Evolutionary conservation across 192 early-diverging fungal species (phyloP), one percentile per base, ranked within the genome.

Genomic region (Backusella circina): DNA sequence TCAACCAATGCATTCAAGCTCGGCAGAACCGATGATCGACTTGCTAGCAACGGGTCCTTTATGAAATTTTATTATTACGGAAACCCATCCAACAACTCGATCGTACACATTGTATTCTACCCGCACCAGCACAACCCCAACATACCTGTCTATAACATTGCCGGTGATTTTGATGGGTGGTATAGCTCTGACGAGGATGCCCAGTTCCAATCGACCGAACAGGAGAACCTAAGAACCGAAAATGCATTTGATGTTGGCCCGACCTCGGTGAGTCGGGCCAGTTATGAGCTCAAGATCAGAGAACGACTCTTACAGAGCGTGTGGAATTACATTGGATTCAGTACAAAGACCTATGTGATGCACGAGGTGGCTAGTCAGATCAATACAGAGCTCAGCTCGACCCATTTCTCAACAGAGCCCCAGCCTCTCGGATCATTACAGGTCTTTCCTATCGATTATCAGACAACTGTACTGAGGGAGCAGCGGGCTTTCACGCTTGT

Each of bases 41-140:
- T 67, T n/a, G 28, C 57, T 13, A 74, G 64, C 36, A 44, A 66
- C 41, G 73, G 73, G 5, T 66, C 64, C 2, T 67, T 38, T 8
- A n/a, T 74, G 12, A 39, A 74, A 28, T 74, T 74, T 66, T 74
- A 74, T 39, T 74, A 74, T 37, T 74, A 74, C 50, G 73, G 73
- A 21, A 23, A 66, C 16, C 61, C 64, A n/a, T 66, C 73, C 12
- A 74, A 74, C 18, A 26, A 66, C 2, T 74, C 73, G 18, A 35
- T 37, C 13, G 65, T 74, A 28, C 64, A 74, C 30, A 26, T 74
- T 16, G 73, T 66, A n/a, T 74, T 74, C 16, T 74, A 74, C 37
- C 54, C 65, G 31, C 54, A 28, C 31, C 38, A 41, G 2, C 73
- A 74, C 30, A 65, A 74, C 18, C 73, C 73, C 15, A 74, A 74